Evolutionary conservation across 495 filamentous ascomycete genomes (phyloP).

Genomic region (Echria macrotheca): DNA sequence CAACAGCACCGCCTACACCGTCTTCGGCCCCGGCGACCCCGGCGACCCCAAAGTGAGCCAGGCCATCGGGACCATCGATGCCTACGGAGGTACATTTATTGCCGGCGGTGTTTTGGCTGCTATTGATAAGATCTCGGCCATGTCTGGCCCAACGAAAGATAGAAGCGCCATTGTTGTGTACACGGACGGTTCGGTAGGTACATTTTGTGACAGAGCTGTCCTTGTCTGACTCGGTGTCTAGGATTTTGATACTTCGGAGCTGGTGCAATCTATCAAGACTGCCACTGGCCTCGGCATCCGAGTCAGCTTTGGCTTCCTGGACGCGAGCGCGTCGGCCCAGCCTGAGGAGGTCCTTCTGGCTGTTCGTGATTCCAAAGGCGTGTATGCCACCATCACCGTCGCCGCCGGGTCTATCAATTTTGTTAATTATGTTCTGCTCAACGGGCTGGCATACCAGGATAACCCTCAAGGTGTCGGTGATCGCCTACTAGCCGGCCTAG

Average conservation of each 20-base stretch:
- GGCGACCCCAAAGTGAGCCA: conserved; percentile 12
- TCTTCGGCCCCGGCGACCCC: conserved; percentile 27
- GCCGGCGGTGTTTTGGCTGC: conserved; percentile 24
- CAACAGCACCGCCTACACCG: conserved; percentile 11
- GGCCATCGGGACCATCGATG: conserved; percentile 8
- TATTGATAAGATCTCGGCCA: conserved; percentile 16
- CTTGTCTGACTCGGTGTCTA: neutral
- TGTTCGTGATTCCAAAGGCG: conserved; percentile 26
- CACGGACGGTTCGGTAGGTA: conserved; percentile 27
- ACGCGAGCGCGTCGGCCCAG: conserved; percentile 6
- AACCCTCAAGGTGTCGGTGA: conserved; percentile 21
- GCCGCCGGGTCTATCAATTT: conserved; percentile 23
- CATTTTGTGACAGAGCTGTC: neutral
- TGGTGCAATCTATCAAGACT: conserved; percentile 26
- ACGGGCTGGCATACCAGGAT: conserved; percentile 26
- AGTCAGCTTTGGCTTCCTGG: conserved; percentile 31
- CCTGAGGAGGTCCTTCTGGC: conserved; percentile 18
- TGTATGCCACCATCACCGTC: conserved; percentile 24
- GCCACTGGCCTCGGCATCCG: conserved; percentile 24
- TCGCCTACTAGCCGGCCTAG: conserved; percentile 26
- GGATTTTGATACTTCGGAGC: conserved; percentile 7
- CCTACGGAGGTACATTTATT: conserved; percentile 12
- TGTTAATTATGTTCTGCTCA: conserved; percentile 24
- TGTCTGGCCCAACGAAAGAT: conserved; percentile 15
- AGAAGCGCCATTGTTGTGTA: conserved; percentile 30